Evolutionary conservation across 352 stramenopile species (phyloP), one percentile per base, ranked within the genome.

Genomic region (Globisporangium viniferum): DNA sequence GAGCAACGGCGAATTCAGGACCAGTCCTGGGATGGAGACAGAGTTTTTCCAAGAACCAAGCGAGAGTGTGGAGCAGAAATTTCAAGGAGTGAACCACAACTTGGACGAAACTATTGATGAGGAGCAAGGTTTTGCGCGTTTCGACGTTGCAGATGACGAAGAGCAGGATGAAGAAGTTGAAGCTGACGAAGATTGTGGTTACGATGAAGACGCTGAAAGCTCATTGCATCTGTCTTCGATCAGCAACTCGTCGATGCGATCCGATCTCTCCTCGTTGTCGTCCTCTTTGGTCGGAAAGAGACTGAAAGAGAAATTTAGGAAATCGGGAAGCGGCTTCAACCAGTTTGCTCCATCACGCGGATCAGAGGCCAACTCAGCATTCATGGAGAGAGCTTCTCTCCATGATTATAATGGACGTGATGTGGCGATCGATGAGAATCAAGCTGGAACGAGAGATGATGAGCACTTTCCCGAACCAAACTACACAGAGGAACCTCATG

Each of bases 221-320:
- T 92, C 82, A 2, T 64, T 93, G 68, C 64, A 72, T 0, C 68
- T 93, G 18, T 93, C 86, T 27, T 90, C 84, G 7, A 78, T 93
- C 59, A 90, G 81, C 51, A 74, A 78, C 57, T 46, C 60, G 0
- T 90, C 77, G 0, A 59, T 75, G 31, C 58, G 56, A 27, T 90
- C 79, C 2, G 75, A 89, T 18, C 64, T 90, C 15, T 93, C 83
- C 18, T 93, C 86, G 7, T 48, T 89, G 27, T 91, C 86, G 10
- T 89, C 75, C 8, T 92, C 86, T 12, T 15, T 90, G 53, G 51
- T 81, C 14, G 62, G 75, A 20, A 73, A 71, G 66, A 59, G 56
- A 31, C 15, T 65, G 3, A 73, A 69, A 33, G 56, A 35, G 27
- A 59, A 53, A 2, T 58, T 66, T 15, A 24, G 49, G 12, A 27